Base-by-base conservation (phyloP, 2,329 filamentous ascomycete genomes). In the Cordyceps fumosorosea region DNA sequence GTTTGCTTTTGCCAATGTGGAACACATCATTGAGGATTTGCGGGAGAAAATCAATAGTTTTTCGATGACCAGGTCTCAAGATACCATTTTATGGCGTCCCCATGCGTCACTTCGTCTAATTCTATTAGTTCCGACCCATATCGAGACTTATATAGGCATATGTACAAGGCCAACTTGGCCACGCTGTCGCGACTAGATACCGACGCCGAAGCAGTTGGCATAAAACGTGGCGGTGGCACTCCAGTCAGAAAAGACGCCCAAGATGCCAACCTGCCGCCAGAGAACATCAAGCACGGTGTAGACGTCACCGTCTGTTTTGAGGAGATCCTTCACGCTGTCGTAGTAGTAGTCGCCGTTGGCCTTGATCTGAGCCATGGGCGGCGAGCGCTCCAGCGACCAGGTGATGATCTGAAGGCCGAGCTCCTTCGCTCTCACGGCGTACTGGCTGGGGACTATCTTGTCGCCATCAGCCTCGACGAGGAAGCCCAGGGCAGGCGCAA, bases 221-320 rank as follows among this genome's bases (percentile, higher is more conserved):
- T 89, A 90, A 66, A 87, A 90, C 0, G 86, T 88, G 8, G 84
- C 81, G 0, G 87, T 88, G 12, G 84, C 83, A 18, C 83, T 82
- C 88, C 88, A 90, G 71, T 90, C 88, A 4, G 82, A 81, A 67
- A 90, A 90, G 64, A 90, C 79, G 5, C 79, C 85, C 34, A 76
- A 72, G 16, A 88, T 82, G 0, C 82, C 81, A 11, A 90, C 82
- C 67, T 89, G 74, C 65, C 80, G 77, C 2, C 78, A 82, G 63
- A 91, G 74, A 1, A 88, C 85, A 66, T 90, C 82, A 44, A 90
- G 70, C n/a, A 89, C 77, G 29, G 79, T 82, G 69, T 83, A 89
- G 68, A 87, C 81, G 64, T 90, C 86, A 2, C 88, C 87, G 66
- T 90, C 87, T 42, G 81, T 82, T 60, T 80, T 78, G 53, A 85